Base-by-base conservation (phyloP, 2,329 filamentous ascomycete species). In the Neofusicoccum laricinum region DNA sequence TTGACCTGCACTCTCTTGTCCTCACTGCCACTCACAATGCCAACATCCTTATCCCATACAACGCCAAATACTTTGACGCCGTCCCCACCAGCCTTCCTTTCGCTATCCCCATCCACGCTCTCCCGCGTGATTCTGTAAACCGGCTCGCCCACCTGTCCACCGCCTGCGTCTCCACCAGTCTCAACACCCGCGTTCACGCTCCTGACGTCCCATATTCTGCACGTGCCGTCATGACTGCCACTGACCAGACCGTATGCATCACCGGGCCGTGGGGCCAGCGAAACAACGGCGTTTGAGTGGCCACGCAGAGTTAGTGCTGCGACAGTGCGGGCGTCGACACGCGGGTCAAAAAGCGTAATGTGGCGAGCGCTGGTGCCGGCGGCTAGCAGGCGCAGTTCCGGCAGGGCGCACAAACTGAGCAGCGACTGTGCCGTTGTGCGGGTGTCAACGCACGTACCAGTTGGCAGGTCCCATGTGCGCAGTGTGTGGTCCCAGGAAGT, bases 1-100 rank as follows among this genome's bases (percentile, higher is more conserved):
- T 99, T 97, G 66, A 99, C 88, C 82, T 99, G 95, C 71, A 99
- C 88, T 80, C 87, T 88, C 81, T 95, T 97, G 75, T 99, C 95
- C 84, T 98, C 93, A 15, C 94, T 93, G 48, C 84, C 93, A 72
- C 91, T 96, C 49, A 97, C 90, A 74, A 99, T 94, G 1, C 95
- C 96, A 73, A 96, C 87, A 6, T 88, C 86, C 75, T 84, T 82
- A 77, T 97, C 91, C 95, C 95, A 99, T 65, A 83, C 85, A 4
- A 98, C 91, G 38, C 87, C 86, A 76, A 98, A 92, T 55, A 99
- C 92, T 84, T 98, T 98, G 67, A 89, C 86, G 25, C 93, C 93
- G 66, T 95, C 91, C 1, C 93, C 93, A 7, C 87, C 89, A 45
- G 88, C 82, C 15, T 83, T 84, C 72, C 85, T 86, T 72, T 86